Conservation (phyloP, 2,329 filamentous ascomycete genomes). For the Neofusicoccum parvum region DNA sequence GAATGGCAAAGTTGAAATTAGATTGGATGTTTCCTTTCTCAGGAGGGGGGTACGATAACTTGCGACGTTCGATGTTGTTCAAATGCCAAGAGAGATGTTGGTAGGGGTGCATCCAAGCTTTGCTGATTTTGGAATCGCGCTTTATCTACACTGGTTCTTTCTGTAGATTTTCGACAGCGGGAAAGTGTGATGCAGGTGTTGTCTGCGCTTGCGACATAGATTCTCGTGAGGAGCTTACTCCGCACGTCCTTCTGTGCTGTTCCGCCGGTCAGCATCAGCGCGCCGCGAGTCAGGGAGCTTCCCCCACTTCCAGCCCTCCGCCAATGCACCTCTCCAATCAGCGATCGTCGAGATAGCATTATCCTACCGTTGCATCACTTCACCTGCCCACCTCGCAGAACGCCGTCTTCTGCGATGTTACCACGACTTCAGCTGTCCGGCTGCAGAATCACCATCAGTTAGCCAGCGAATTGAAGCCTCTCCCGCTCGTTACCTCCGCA, state of each 20-base stretch:
- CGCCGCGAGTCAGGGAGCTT: not conserved
- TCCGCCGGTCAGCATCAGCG: no score
- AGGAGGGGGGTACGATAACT: not conserved
- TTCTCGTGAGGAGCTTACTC: no score
- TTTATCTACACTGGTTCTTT: not conserved
- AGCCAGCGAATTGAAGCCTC: not conserved
- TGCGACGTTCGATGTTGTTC: not conserved
- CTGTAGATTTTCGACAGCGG: no score
- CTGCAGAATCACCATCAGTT: not conserved
- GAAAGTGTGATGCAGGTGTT: no score
- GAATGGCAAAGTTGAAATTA: no score
- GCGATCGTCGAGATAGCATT: constrained; percentile 5
- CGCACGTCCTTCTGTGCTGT: not conserved
- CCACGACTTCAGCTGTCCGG: not conserved
- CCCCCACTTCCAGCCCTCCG: not conserved
- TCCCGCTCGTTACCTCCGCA: not conserved
- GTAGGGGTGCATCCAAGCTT: not conserved
- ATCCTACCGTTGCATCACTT: constrained; percentile 17
- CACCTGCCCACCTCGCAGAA: constrained; percentile 3
- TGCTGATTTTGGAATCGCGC: not conserved
- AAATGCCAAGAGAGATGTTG: not conserved
- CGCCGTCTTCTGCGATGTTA: not conserved
- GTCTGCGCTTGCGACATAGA: no score
- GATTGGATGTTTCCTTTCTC: not conserved
- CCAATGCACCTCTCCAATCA: not conserved